Evolutionary conservation across 306 rosid genomes (phyloP).

Genomic region (Adenanthera pavonina): DNA sequence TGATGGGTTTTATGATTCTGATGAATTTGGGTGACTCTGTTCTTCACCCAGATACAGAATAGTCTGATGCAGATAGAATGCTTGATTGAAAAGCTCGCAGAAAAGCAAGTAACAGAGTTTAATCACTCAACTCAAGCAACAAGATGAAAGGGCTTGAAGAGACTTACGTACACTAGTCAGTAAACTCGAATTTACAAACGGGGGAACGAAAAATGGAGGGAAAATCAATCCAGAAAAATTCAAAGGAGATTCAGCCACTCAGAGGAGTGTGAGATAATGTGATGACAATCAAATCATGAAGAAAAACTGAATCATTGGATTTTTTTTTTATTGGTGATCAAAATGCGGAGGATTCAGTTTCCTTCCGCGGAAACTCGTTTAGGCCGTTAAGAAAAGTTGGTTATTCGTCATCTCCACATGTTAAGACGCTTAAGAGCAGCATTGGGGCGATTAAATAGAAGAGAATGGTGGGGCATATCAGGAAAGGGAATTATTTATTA

Average conservation of each 20-base stretch:
- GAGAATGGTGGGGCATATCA: background rate
- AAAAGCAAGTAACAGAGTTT: background rate
- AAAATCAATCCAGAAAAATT: background rate
- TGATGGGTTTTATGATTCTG: background rate
- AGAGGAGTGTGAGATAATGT: background rate
- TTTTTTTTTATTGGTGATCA: background rate
- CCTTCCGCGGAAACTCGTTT: slow-evolving; percentile 52
- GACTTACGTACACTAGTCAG: background rate
- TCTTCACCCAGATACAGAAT: background rate
- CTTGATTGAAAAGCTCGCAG: background rate
- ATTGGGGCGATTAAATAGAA: slow-evolving; percentile 33
- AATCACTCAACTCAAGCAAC: background rate
- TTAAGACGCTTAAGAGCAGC: slow-evolving; percentile 10
- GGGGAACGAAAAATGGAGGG: background rate
- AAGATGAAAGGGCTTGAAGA: background rate
- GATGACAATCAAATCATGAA: background rate
- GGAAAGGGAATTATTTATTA: background rate
- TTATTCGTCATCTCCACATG: slow-evolving; percentile 2
- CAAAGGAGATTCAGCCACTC: background rate
- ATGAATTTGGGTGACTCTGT: background rate
- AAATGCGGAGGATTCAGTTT: slow-evolving; percentile 24
- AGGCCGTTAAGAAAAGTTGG: slow-evolving; percentile 40
- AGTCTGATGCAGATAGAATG: background rate
- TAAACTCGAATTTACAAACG: background rate
- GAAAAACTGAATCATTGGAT: slow-evolving; percentile 7